A percentile compares a stretch with the other conserved stretches of the same genome.
Conservation (phyloP, 2,329 filamentous ascomycete species). For the Aspergillus fumigatiaffinis region DNA sequence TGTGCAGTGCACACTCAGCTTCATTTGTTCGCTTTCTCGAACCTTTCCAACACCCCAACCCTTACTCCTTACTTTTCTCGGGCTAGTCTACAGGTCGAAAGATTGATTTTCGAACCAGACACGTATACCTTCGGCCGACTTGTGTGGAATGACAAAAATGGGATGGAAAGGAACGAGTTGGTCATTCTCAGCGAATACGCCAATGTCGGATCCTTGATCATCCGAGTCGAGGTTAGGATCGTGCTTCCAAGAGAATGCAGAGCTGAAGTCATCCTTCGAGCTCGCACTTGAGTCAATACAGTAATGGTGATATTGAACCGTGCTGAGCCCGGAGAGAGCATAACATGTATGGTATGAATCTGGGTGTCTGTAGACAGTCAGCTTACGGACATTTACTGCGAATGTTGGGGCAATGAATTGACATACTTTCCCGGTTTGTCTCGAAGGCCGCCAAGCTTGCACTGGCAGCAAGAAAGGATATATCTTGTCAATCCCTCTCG, state of each 20-base stretch:
- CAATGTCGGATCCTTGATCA: constrained; percentile 48
- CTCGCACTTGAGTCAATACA: constrained; percentile 39
- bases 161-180: constrained; percentile 70
- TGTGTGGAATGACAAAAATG: constrained; percentile 76
- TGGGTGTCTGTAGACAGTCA: constrained; percentile 53
- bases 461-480: constrained; percentile 82
- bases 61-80: constrained; percentile 1
- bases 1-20: not conserved
- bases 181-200: constrained; percentile 68
- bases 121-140: constrained; percentile 61
- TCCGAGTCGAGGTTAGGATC: constrained; percentile 42
- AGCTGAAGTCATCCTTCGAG: constrained; percentile 27
- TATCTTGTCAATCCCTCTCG: constrained; percentile 83
- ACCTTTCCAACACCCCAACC: not conserved
- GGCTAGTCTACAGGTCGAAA: constrained; percentile 10
- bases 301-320: constrained; percentile 64
- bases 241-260: constrained; percentile 39
- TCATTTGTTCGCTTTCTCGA: not conserved
- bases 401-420: constrained; percentile 3
- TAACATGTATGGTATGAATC: constrained; percentile 95
- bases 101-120: constrained; percentile 54
- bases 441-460: constrained; percentile 73
- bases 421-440: constrained; percentile 90
- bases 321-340: constrained; percentile 79
- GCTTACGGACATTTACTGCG: constrained; percentile 2